Evolutionary conservation across 2,329 filamentous ascomycete species (phyloP).

Genomic region (Fusarium hostae): DNA sequence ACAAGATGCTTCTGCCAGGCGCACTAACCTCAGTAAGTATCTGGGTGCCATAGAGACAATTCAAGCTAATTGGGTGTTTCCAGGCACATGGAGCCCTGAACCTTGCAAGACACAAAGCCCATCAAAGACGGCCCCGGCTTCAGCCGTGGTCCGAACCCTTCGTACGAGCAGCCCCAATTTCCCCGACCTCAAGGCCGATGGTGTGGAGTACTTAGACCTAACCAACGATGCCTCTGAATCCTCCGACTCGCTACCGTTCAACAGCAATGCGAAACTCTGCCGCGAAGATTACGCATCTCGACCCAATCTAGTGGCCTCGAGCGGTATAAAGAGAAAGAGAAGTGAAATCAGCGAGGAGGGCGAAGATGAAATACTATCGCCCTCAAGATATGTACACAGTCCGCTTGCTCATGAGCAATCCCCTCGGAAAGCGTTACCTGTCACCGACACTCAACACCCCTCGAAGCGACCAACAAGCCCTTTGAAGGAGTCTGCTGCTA

Average conservation of each 20-base stretch:
- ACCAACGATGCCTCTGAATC: slow-evolving; percentile 51
- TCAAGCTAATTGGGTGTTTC: too few relatives aligned
- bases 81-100: too few relatives aligned
- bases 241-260: slow-evolving; percentile 50
- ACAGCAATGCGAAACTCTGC: slow-evolving; percentile 55
- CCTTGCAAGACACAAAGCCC: slow-evolving; percentile 24
- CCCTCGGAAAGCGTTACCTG: not conserved
- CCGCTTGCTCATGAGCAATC: slow-evolving; percentile 23
- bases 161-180: slow-evolving; percentile 46
- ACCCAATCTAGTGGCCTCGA: slow-evolving; percentile 52
- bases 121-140: slow-evolving; percentile 41
- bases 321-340: slow-evolving; percentile 64
- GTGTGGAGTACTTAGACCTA: slow-evolving; percentile 54
- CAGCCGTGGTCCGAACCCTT: slow-evolving; percentile 5
- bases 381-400: slow-evolving; percentile 38
- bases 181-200: slow-evolving; percentile 50
- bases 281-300: slow-evolving; percentile 55
- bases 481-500: slow-evolving; percentile 7
- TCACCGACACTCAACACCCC: slow-evolving; percentile 1
- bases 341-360: slow-evolving; percentile 54
- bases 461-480: slow-evolving; percentile 16
- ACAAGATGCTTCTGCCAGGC: too few relatives aligned
- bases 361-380: slow-evolving; percentile 34
- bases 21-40: too few relatives aligned
- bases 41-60: too few relatives aligned